These are phyloP conservation scores for Pseudopithomyces chartarum DNA, from an alignment of 2,329 filamentous ascomycete species.

Conservation along the genomic window DNA sequence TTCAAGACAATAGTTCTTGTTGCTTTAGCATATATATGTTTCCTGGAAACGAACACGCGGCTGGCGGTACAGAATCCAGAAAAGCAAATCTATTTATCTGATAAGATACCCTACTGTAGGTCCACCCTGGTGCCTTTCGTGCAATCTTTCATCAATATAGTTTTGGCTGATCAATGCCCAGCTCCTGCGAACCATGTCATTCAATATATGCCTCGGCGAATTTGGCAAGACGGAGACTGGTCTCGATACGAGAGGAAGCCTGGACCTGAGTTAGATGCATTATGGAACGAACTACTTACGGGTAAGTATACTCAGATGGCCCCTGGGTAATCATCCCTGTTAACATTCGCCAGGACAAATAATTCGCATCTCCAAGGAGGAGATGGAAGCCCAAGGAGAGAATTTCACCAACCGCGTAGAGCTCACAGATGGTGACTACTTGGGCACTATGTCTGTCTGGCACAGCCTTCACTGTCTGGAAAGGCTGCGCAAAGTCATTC, in stretches of 20 bases:
- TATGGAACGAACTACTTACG: slow-evolving; percentile 5
- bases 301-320: background rate
- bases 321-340: background rate
- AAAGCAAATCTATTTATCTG: background rate
- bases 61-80: background rate
- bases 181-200: slow-evolving; percentile 2
- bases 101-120: slow-evolving; percentile 4
- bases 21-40: slow-evolving; percentile 3
- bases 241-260: slow-evolving; percentile 2
- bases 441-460: slow-evolving; percentile 7
- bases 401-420: background rate
- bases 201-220: background rate
- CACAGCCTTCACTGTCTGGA: slow-evolving; percentile 8
- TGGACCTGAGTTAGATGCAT: background rate
- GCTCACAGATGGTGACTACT: slow-evolving; percentile 3
- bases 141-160: background rate
- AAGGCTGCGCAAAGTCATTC: slow-evolving; percentile 1
- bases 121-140: background rate
- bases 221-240: slow-evolving; percentile 9
- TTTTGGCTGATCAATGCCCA: background rate
- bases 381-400: slow-evolving; percentile 4
- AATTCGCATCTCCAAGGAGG: slow-evolving; percentile 2
- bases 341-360: background rate
- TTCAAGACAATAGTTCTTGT: slow-evolving; percentile 6
- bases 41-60: slow-evolving; percentile 3